Evolutionary conservation across 768 basidiomycete species (phyloP).

Genomic region (Ramaria sp.): DNA sequence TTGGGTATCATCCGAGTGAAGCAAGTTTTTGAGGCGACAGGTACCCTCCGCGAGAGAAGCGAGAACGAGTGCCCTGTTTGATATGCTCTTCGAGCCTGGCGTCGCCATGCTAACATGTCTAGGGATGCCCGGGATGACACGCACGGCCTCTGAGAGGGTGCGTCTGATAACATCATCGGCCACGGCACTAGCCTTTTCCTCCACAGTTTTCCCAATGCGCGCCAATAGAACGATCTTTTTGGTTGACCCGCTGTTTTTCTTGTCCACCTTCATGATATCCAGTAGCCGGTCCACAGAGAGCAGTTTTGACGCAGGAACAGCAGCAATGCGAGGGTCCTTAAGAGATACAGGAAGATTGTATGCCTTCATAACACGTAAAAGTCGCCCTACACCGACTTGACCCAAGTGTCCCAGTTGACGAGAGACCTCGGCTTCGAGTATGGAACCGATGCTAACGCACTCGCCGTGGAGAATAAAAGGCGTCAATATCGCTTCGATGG

Average conservation of each 20-base stretch:
- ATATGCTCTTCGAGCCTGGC: constrained; percentile 94
- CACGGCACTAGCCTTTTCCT: constrained; percentile 83
- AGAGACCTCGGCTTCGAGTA: constrained; percentile 91
- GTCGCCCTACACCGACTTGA: constrained; percentile 87
- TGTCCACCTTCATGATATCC: constrained; percentile 91
- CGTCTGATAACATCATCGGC: constrained; percentile 72
- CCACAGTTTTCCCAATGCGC: constrained; percentile 84
- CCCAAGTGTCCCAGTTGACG: constrained; percentile 78
- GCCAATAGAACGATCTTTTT: constrained; percentile 94
- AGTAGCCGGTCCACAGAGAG: constrained; percentile 75
- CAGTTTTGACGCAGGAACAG: constrained; percentile 55
- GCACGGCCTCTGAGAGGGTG: constrained; percentile 71
- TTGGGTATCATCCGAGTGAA: constrained; percentile 98
- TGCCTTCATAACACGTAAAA: constrained; percentile 77
- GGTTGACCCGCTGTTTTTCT: no score
- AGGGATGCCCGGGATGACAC: constrained; percentile 61
- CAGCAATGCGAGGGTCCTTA: constrained; percentile 65
- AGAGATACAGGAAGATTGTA: constrained; percentile 86
- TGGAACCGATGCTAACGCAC: constrained; percentile 92
- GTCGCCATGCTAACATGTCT: constrained; percentile 65
- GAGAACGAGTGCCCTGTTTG: constrained; percentile 86
- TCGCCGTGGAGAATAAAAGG: constrained; percentile 94
- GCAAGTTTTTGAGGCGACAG: constrained; percentile 77
- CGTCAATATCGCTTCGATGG: constrained; percentile 92
- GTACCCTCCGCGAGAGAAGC: constrained; percentile 87